These are phyloP conservation scores for Rostrohypoxylon terebratum DNA, from an alignment of 495 filamentous ascomycete genomes.

Conservation along the genomic window DNA sequence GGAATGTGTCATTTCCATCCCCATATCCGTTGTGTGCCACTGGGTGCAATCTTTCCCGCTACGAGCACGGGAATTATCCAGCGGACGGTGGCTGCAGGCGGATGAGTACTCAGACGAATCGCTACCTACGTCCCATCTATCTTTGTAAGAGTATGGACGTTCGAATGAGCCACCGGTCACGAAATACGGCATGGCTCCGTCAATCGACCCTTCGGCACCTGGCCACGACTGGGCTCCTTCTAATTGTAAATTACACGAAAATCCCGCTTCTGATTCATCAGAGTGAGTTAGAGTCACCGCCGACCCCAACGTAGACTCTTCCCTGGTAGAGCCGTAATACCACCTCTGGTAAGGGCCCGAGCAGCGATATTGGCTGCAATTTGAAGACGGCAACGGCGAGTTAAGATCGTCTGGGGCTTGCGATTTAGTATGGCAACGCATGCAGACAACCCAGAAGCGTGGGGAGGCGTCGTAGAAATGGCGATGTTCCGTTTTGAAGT, in stretches of 20 bases:
- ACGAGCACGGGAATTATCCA: background rate
- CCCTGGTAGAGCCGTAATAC: slow-evolving; percentile 40
- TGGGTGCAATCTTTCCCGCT: slow-evolving; percentile 11
- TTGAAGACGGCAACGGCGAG: slow-evolving; percentile 8
- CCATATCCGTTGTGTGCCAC: background rate
- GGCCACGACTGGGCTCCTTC: slow-evolving; percentile 28
- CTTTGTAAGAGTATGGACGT: slow-evolving; percentile 4
- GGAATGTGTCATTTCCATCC: background rate
- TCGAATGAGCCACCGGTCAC: slow-evolving; percentile 8
- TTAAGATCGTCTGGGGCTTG: slow-evolving; percentile 10
- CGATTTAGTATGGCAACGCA: slow-evolving; percentile 20
- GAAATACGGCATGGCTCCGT: background rate
- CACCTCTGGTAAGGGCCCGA: slow-evolving; percentile 24
- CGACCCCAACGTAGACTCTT: slow-evolving; percentile 21
- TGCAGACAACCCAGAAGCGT: slow-evolving; percentile 33
- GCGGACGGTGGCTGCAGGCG: background rate
- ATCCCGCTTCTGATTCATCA: slow-evolving; percentile 34
- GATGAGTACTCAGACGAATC: slow-evolving; percentile 12
- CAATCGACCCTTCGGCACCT: slow-evolving; percentile 17
- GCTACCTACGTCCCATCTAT: slow-evolving; percentile 33
- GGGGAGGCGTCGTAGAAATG: slow-evolving; percentile 21
- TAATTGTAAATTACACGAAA: slow-evolving; percentile 21
- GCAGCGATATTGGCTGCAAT: slow-evolving; percentile 19
- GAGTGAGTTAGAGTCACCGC: slow-evolving; percentile 21
- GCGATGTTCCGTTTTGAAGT: slow-evolving; percentile 39